phyloP scores from a whole-genome alignment of 2,329 filamentous ascomycete genomes.

The Sphaceloma murrayae region DNA sequence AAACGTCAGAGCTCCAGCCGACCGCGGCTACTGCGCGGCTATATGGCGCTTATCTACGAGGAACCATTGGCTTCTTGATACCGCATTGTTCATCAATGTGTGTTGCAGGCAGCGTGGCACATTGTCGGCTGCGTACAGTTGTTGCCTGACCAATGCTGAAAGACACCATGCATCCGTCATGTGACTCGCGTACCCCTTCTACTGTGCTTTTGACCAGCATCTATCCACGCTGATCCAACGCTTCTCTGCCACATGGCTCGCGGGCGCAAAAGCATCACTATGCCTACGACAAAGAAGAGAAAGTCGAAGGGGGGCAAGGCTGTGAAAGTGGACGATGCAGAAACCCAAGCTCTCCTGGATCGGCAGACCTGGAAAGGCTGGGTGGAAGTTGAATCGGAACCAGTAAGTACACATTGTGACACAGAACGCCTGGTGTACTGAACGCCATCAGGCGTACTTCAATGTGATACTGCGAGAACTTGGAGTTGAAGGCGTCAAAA shows the following conservation, averaged over 20 bases:
- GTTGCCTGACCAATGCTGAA: too few relatives aligned
- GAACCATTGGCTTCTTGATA: background rate
- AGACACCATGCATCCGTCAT: too few relatives aligned
- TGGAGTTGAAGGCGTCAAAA: slow-evolving; percentile 61
- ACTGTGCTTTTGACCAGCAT: background rate
- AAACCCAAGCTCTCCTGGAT: slow-evolving; percentile 42
- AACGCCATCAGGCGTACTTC: slow-evolving; percentile 58
- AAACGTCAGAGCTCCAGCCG: slow-evolving; percentile 12
- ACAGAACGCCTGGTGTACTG: slow-evolving; percentile 15
- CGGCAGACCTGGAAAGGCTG: slow-evolving; percentile 59
- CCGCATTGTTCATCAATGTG: background rate
- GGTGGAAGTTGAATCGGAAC: slow-evolving; percentile 83
- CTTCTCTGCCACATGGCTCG: background rate
- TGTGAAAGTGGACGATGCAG: slow-evolving; percentile 31
- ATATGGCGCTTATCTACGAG: too few relatives aligned
- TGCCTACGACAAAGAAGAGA: slow-evolving; percentile 17
- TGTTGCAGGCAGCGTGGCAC: background rate
- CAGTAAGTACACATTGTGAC: slow-evolving; percentile 44
- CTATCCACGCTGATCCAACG: background rate
- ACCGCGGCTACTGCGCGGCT: slow-evolving; percentile 1
- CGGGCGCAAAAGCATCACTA: background rate
- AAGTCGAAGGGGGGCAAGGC: slow-evolving; percentile 22
- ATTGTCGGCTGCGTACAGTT: too few relatives aligned
- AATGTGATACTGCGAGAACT: slow-evolving; percentile 73
- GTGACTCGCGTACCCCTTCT: background rate